Evolutionary conservation across 73 alveolate species (phyloP).

Genomic region (Paramecium primaurelia): DNA sequence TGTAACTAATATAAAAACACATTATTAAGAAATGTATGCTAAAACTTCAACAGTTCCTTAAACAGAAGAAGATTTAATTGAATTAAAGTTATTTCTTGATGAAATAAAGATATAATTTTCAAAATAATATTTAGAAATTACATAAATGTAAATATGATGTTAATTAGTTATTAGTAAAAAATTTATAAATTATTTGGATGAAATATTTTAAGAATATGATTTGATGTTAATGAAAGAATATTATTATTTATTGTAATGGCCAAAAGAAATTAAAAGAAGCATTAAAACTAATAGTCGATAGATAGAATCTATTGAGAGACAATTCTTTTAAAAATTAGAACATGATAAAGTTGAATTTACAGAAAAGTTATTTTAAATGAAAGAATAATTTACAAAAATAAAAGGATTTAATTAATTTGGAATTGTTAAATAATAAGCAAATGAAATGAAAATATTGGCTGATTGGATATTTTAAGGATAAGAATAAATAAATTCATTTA

Average conservation of each 20-base stretch:
- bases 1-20: background rate
- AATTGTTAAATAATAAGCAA: background rate
- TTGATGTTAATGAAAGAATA: background rate
- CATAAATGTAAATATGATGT: background rate
- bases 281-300: background rate
- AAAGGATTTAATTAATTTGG: background rate
- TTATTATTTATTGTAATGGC: background rate
- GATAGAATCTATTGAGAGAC: background rate
- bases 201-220: background rate
- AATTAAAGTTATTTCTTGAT: background rate
- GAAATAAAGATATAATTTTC: background rate
- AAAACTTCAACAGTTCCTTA: conserved; percentile 9
- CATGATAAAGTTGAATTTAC: background rate
- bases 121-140: background rate
- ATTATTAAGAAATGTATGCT: conserved; percentile 30
- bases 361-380: background rate
- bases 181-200: background rate
- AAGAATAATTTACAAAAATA: background rate
- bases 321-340: background rate
- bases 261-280: background rate
- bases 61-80: background rate
- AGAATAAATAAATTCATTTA: background rate
- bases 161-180: background rate
- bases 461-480: background rate
- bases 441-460: background rate